Evolutionary conservation across 208 protist genomes (phyloP).

Genomic region (Trypanosoma scelopori): DNA sequence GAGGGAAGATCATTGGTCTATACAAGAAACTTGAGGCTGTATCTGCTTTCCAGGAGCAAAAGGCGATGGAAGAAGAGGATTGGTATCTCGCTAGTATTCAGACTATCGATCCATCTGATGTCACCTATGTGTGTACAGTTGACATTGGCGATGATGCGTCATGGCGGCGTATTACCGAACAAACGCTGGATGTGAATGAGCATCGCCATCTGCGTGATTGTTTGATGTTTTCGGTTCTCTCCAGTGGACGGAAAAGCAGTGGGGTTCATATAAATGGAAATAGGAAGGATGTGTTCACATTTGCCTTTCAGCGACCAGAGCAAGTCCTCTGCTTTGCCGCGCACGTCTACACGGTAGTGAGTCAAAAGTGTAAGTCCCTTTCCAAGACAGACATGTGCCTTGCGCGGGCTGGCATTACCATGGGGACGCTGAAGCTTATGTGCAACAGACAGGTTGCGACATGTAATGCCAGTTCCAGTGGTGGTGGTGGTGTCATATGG

Average conservation of each 20-base stretch:
- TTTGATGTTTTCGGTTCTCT: conserved; percentile 48
- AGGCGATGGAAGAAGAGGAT: conserved; percentile 73
- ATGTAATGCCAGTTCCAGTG: no score
- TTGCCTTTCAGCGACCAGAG: conserved; percentile 79
- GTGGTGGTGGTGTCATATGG: not conserved
- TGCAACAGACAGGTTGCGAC: not conserved
- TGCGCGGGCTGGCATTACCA: conserved; percentile 61
- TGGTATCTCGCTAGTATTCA: conserved; percentile 54
- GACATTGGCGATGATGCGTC: conserved; percentile 65
- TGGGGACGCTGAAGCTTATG: conserved; percentile 12
- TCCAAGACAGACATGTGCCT: conserved; percentile 51
- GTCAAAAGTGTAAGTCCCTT: conserved; percentile 31
- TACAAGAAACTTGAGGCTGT: conserved; percentile 42
- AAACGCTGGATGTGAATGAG: conserved; percentile 47
- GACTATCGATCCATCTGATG: conserved; percentile 56
- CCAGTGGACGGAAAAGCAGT: conserved; percentile 54
- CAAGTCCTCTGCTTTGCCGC: conserved; percentile 74
- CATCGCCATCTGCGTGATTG: conserved; percentile 45
- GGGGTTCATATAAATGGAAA: conserved; percentile 87
- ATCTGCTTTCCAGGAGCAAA: conserved; percentile 53
- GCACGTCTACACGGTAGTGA: conserved; percentile 72
- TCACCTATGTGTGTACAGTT: conserved; percentile 70
- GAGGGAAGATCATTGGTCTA: conserved; percentile 44
- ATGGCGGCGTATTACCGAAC: conserved; percentile 49
- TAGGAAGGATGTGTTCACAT: conserved; percentile 72